Conservation (phyloP, 345 rosid genomes). For the Trapa incisa region DNA sequence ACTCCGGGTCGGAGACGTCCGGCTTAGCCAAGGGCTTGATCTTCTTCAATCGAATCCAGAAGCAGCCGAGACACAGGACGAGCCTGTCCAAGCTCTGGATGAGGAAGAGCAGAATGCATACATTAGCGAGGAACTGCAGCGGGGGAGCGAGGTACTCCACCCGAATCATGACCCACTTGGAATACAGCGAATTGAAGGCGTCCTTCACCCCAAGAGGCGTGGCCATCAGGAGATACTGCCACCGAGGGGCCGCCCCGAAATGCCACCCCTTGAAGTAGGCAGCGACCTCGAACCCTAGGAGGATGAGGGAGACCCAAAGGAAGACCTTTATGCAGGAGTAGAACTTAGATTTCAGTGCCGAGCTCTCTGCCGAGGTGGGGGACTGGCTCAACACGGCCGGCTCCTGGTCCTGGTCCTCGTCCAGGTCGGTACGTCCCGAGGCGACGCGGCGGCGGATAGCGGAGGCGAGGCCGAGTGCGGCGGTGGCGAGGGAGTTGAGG, state of each 20-base stretch:
- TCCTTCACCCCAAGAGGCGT: constrained; percentile 39
- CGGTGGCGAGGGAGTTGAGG: constrained; percentile 58
- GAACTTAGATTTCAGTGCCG: constrained; percentile 39
- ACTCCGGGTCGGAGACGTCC: constrained; percentile 46
- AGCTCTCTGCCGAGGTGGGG: constrained; percentile 18
- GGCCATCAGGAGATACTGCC: constrained; percentile 34
- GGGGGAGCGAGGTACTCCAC: constrained; percentile 89
- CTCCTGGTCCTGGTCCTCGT: constrained; percentile 10
- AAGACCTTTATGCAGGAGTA: constrained; percentile 58
- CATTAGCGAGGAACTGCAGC: constrained; percentile 75
- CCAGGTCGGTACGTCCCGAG: constrained; percentile 62
- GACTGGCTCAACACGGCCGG: background rate
- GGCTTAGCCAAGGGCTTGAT: constrained; percentile 57
- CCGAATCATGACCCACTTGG: constrained; percentile 72
- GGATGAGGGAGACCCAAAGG: constrained; percentile 49
- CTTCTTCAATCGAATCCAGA: constrained; percentile 75
- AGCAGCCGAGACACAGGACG: constrained; percentile 81
- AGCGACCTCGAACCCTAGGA: constrained; percentile 53
- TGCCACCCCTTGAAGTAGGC: constrained; percentile 88
- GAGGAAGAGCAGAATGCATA: constrained; percentile 68
- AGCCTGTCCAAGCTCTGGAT: constrained; percentile 83
- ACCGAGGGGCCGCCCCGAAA: constrained; percentile 49
- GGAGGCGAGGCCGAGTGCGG: constrained; percentile 55
- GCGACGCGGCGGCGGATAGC: constrained; percentile 61
- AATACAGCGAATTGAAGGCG: constrained; percentile 50